Conservation (phyloP, 202 grass and related monocot genomes). For the Schoenoplectus tabernaemontani region DNA sequence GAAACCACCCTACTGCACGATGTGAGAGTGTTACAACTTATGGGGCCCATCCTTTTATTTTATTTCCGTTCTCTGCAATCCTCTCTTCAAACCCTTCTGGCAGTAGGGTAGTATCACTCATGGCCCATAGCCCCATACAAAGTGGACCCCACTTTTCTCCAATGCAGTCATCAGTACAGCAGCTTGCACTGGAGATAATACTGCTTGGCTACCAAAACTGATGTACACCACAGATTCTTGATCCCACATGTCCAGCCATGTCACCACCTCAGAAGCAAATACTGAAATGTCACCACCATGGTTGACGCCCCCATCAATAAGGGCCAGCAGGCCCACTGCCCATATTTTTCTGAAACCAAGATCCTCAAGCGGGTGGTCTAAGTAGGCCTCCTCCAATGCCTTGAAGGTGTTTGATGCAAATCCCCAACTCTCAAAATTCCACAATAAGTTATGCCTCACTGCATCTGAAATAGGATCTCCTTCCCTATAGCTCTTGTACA, state of each 20-base stretch:
- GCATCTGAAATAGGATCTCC: constrained; percentile 27
- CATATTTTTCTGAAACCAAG: constrained; percentile 28
- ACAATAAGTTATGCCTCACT: constrained; percentile 26
- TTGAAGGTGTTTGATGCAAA: constrained; percentile 39
- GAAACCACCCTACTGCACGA: constrained; percentile 39
- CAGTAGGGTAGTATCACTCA: not conserved
- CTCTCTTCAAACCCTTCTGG: constrained; percentile 34
- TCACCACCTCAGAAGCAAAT: not conserved
- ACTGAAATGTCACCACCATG: constrained; percentile 23
- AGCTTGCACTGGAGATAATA: constrained; percentile 18
- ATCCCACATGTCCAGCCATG: constrained; percentile 35
- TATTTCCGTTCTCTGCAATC: constrained; percentile 9
- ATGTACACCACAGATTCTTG: constrained; percentile 42
- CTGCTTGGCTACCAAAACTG: constrained; percentile 46
- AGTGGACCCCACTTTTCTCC: constrained; percentile 27
- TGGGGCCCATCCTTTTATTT: constrained; percentile 51
- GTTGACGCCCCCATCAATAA: not conserved
- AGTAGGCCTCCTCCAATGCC: constrained; percentile 30
- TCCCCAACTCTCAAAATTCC: constrained; percentile 30
- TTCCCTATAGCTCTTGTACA: constrained; percentile 17
- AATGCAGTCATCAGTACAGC: constrained; percentile 25
- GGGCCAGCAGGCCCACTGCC: constrained; percentile 33
- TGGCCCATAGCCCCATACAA: constrained; percentile 57
- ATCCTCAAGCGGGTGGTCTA: constrained; percentile 30
- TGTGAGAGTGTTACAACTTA: constrained; percentile 41